Conservation (phyloP, 441 rosid genomes). For the Erysimum pusillum region DNA sequence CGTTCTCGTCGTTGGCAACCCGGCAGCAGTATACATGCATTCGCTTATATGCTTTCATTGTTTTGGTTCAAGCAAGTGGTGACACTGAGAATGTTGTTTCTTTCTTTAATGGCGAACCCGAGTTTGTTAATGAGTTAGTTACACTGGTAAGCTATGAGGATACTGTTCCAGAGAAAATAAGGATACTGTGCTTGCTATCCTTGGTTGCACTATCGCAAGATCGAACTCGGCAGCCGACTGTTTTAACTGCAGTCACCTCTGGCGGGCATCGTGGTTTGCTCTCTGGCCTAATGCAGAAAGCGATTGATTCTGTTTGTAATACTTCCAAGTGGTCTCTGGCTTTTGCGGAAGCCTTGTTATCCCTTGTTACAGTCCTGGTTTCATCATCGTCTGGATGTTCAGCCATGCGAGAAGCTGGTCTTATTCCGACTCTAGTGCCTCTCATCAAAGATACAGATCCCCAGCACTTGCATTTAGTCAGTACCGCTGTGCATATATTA, state of each 20-base stretch:
- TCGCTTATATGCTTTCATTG: conserved; percentile 91
- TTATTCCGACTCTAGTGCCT: conserved; percentile 93
- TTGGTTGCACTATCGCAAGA: conserved; percentile 95
- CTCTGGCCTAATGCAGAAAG: conserved; percentile 93
- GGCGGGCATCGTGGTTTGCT: conserved; percentile 94
- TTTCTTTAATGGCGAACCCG: conserved; percentile 93
- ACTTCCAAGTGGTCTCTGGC: conserved; percentile 84
- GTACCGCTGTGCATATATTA: conserved; percentile 87
- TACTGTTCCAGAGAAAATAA: conserved; percentile 88
- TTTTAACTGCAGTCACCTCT: conserved; percentile 89
- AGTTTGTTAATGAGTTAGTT: conserved; percentile 89
- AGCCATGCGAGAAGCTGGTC: conserved; percentile 97
- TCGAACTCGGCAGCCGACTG: conserved; percentile 86
- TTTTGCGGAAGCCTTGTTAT: conserved; percentile 92
- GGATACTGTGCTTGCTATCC: conserved; percentile 76
- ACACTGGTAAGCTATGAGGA: conserved; percentile 84
- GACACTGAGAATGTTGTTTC: conserved; percentile 82
- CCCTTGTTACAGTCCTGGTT: conserved; percentile 91
- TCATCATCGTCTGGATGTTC: conserved; percentile 95
- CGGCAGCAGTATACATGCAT: conserved; percentile 92
- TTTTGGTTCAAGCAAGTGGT: conserved; percentile 90
- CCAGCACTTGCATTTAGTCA: conserved; percentile 92
- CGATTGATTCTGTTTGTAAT: conserved; percentile 81
- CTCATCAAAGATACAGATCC: conserved; percentile 95
- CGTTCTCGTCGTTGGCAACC: conserved; percentile 75